Percentiles rank a stretch among this genome's conserved stretches.
These are phyloP conservation scores for Scolecobasidium constrictum DNA, from an alignment of 2,329 filamentous ascomycete genomes.

Conservation along the genomic window DNA sequence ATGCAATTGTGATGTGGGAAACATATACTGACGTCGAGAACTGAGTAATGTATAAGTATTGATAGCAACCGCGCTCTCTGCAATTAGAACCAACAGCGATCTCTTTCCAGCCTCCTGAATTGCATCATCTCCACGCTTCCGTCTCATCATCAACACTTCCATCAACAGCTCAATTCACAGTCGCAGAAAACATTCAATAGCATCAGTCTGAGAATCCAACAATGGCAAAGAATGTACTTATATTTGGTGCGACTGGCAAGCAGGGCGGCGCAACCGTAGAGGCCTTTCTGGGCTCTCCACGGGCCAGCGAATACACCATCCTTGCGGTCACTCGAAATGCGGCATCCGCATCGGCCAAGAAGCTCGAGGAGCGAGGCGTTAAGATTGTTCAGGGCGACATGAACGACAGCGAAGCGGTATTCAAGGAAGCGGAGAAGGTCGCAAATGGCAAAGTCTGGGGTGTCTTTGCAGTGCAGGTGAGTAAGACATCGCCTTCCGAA, in stretches of 20 bases:
- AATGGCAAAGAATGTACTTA: slow-evolving; percentile 28
- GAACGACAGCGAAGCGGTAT: slow-evolving; percentile 39
- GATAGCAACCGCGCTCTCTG: too few species aligned
- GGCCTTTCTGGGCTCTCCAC: slow-evolving; percentile 26
- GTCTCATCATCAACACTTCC: too few species aligned
- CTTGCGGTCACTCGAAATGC: slow-evolving; percentile 50
- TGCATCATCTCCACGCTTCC: too few species aligned
- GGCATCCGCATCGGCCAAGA: slow-evolving; percentile 39
- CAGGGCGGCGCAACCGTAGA: slow-evolving; percentile 34
- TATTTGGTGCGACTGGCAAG: slow-evolving; percentile 36
- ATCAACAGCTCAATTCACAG: too few species aligned
- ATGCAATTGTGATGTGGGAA: too few species aligned
- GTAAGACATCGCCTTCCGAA: not conserved
- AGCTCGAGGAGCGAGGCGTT: slow-evolving; percentile 36
- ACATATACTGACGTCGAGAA: too few species aligned
- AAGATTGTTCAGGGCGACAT: slow-evolving; percentile 49
- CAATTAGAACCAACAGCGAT: too few species aligned
- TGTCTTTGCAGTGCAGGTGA: slow-evolving; percentile 47
- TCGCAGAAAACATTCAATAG: too few species aligned
- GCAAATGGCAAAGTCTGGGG: slow-evolving; percentile 39
- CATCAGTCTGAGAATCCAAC: not conserved
- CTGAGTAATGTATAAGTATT: too few species aligned
- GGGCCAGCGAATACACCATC: slow-evolving; percentile 34
- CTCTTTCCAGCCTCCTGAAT: too few species aligned
- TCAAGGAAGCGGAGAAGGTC: slow-evolving; percentile 31